Conservation (phyloP, 805 yeast species). For the Candida caryicola region DNA sequence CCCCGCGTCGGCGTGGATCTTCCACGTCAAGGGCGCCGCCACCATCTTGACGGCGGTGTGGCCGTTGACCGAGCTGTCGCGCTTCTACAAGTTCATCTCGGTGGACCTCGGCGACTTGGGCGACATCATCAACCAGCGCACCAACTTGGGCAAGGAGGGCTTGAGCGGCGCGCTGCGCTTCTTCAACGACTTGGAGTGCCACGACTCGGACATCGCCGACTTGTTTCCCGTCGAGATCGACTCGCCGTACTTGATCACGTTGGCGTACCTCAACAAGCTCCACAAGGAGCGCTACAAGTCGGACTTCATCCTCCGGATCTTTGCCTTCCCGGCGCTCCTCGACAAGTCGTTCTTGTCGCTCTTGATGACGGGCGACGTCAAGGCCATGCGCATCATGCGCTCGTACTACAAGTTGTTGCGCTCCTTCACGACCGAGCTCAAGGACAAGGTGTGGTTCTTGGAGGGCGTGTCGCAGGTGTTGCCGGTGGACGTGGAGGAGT, state of each 20-base stretch:
- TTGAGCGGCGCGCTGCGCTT: slow-evolving; percentile 25
- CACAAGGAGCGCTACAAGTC: slow-evolving; percentile 79
- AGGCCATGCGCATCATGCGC: slow-evolving; percentile 89
- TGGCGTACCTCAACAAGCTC: slow-evolving; percentile 80
- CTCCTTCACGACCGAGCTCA: slow-evolving; percentile 80
- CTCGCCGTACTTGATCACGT: slow-evolving; percentile 84
- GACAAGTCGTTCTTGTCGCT: slow-evolving; percentile 77
- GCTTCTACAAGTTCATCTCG: slow-evolving; percentile 51
- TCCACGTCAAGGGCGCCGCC: slow-evolving; percentile 96
- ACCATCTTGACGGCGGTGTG: slow-evolving; percentile 95
- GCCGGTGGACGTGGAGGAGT: slow-evolving; percentile 89
- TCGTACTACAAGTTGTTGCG: slow-evolving; percentile 80
- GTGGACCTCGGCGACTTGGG: slow-evolving; percentile 90
- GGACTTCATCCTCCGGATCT: slow-evolving; percentile 81
- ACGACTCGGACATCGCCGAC: slow-evolving; percentile 81
- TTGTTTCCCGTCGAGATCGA: slow-evolving; percentile 79
- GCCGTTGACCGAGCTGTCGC: slow-evolving; percentile 58
- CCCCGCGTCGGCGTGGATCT: slow-evolving; percentile 95
- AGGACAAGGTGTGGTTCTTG: slow-evolving; percentile 87
- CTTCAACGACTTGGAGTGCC: slow-evolving; percentile 67
- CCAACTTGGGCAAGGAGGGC: slow-evolving; percentile 23
- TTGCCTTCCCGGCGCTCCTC: slow-evolving; percentile 89
- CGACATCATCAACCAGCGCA: slow-evolving; percentile 51
- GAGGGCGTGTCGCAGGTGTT: slow-evolving; percentile 87
- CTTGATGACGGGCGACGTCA: slow-evolving; percentile 78